These are phyloP conservation scores for Elsinoe batatas DNA, from an alignment of 2,329 filamentous ascomycete species.

Conservation along the genomic window DNA sequence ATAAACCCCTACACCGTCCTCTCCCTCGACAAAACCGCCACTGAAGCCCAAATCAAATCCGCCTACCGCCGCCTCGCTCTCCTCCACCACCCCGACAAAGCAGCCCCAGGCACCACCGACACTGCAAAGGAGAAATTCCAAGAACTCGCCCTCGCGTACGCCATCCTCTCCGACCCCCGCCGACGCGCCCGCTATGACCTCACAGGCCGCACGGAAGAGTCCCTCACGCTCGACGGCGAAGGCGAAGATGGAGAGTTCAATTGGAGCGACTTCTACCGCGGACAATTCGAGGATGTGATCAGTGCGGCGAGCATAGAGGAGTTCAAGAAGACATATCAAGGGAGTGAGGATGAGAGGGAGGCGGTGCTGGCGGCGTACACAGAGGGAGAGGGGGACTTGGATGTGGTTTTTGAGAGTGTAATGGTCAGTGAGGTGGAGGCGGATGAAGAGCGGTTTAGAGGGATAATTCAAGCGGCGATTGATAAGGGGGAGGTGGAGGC, in stretches of 20 bases:
- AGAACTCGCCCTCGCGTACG: conserved; percentile 85
- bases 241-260: conserved; percentile 66
- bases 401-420: conserved; percentile 65
- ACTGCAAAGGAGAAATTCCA: conserved; percentile 76
- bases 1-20: conserved; percentile 73
- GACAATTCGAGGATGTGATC: conserved; percentile 70
- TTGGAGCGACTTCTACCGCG: conserved; percentile 82
- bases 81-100: conserved; percentile 78
- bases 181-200: conserved; percentile 79
- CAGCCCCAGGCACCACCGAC: conserved; percentile 54
- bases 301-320: conserved; percentile 61
- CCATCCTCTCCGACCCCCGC: conserved; percentile 72
- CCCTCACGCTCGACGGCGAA: conserved; percentile 52
- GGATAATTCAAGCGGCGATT: conserved; percentile 75
- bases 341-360: conserved; percentile 70
- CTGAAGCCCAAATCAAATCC: conserved; percentile 72
- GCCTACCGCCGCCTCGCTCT: conserved; percentile 88
- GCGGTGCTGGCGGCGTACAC: conserved; percentile 72
- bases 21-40: conserved; percentile 58
- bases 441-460: conserved; percentile 77
- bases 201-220: conserved; percentile 81
- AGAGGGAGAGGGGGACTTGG: conserved; percentile 63
- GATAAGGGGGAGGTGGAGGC: conserved; percentile 53
- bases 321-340: conserved; percentile 71
- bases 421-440: conserved; percentile 77